Evolutionary conservation across 139 green algal genomes (phyloP).

Genomic region (Gonium pectorale): DNA sequence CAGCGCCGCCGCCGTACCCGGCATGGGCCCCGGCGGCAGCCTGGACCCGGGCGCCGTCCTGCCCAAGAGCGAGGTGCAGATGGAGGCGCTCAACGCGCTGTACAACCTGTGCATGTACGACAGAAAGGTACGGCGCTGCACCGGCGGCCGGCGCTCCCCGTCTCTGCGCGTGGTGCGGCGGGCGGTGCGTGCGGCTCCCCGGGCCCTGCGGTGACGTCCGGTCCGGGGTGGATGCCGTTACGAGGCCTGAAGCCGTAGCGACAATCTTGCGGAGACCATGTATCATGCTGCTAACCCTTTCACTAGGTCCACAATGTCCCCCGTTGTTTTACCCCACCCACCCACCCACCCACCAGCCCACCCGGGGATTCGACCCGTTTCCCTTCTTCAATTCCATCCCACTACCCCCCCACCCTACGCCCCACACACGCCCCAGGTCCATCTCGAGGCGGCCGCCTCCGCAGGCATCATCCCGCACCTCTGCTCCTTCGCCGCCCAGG

Average conservation of each 20-base stretch:
- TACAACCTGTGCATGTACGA: slow-evolving; percentile 88
- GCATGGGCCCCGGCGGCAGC: background rate
- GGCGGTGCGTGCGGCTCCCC: too few relatives aligned
- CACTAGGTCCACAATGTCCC: too few relatives aligned
- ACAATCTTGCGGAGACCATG: too few relatives aligned
- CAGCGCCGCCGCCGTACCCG: slow-evolving; percentile 52
- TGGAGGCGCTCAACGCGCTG: slow-evolving; percentile 78
- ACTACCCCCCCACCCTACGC: background rate
- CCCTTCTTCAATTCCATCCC: background rate
- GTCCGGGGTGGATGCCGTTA: too few relatives aligned
- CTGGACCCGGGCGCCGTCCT: background rate
- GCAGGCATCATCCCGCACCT: slow-evolving; percentile 72
- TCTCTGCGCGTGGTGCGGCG: too few relatives aligned
- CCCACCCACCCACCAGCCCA: background rate
- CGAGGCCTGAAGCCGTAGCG: too few relatives aligned
- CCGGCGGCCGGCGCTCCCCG: too few relatives aligned
- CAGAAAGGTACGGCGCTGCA: slow-evolving; percentile 56
- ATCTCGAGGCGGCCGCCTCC: slow-evolving; percentile 72
- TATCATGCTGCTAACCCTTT: too few relatives aligned
- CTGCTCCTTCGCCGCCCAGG: slow-evolving; percentile 51
- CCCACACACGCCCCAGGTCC: slow-evolving; percentile 42
- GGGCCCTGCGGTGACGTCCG: too few relatives aligned
- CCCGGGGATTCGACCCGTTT: too few relatives aligned
- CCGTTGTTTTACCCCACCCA: too few relatives aligned
- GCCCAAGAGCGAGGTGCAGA: slow-evolving; percentile 55